Base-by-base conservation (phyloP, 75 land plant genomes). In the Sequoiadendron giganteum region DNA sequence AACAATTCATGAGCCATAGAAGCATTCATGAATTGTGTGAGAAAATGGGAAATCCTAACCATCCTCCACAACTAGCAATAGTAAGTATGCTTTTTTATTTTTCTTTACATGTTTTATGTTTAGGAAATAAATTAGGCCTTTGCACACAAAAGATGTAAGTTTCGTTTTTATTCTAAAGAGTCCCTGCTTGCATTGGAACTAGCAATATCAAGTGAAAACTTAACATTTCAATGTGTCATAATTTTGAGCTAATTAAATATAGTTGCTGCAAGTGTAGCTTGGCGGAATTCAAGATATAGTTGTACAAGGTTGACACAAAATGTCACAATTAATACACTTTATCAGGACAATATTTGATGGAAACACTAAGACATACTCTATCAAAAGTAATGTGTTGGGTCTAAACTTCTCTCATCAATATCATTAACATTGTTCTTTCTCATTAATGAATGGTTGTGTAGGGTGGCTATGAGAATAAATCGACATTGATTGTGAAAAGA, bases 41-140 rank as follows among this genome's bases (percentile, higher is more conserved):
- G 7, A 84, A 89, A 85, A 38, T 34, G 28, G 87, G 96, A 76
- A 65, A 86, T 52, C 92, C 91, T 13, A 85, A 93, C 82, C 92
- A 95, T 9, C 86, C 86, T 83, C 95, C 95, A 49, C 90, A 91
- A 36, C 83, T 96, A 83, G 97, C 93, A 9, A 86, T 95, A 89
- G 97, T 95, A 89, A 87, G 93, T 86, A 79, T 73, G 56, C 30
- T 70, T 39, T 65, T 55, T 86, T 78, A n/a, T n/a, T 10, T 84
- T 3, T 2, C 28, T 85, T 34, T 73, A 2, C 36, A 32, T 34
- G 14, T 73, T 73, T 34, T 73, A 73, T 25, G 77, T 73, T 73
- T 73, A 34, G 38, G 34, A 73, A 73, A 73, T 73, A 73, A 13
- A 73, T 73, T 14, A 73, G 10, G 39, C 34, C 2, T 73, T 21